Base-by-base conservation (phyloP, 2,329 filamentous ascomycete genomes). In the Ascomycota sp. region DNA sequence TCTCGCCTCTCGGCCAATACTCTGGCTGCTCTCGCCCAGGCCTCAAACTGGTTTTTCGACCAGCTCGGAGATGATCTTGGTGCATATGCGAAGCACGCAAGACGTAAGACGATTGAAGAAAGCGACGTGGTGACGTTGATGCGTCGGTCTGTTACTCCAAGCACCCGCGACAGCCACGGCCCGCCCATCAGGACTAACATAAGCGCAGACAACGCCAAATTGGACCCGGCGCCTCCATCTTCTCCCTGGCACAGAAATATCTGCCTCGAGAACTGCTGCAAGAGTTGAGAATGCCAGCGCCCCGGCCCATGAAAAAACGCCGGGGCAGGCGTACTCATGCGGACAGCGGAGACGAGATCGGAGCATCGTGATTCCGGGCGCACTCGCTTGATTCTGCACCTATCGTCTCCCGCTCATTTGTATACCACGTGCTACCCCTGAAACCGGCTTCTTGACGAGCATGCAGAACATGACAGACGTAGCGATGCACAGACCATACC, bases 381-480 rank as follows among this genome's bases (percentile, higher is more conserved):
- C n/a, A 10, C n/a, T 17, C 5, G 1, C 8, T 23, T n/a, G n/a
- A n/a, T n/a, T n/a, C n/a, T n/a, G n/a, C n/a, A 25, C 8, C 23
- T 65, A 81, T 76, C 79, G 83, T 36, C 75, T 67, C 45, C 69
- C 75, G 47, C 75, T 82, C 51, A 80, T 70, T 33, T 78, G 70
- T 34, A 93, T 71, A 37, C 81, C 71, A 36, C 75, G 70, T 31
- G 75, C 55, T 28, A 79, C 61, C 41, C 80, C 72, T 19, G 75
- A 71, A 8, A 81, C 64, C 10, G 83, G 82, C 54, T 86, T 93
- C 52, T 79, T 83, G 36, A 93, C 59, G 23, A 98, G 73, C 79
- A 95, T 85, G 67, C 77, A 93, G 46, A 98, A 62, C 89, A 98
- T 98, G 46, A 98, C 69, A 9, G 81, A 73, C 24, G 89, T 98